phyloP scores from a whole-genome alignment of 495 filamentous ascomycete genomes.

The Talaromyces nanjingensis region DNA sequence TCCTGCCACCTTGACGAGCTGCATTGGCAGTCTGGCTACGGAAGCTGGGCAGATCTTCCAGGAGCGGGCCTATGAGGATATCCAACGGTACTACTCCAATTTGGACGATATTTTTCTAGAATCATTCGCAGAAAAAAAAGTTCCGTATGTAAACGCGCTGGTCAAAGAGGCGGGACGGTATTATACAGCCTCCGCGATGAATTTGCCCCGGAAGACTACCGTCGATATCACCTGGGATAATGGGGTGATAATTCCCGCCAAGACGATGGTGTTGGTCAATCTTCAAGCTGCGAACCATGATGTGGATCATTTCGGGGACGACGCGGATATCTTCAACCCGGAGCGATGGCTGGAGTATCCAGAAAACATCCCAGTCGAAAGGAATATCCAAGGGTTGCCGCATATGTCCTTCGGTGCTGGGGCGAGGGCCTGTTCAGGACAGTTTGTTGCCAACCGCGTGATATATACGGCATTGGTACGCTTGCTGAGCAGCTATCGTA shows the following conservation, averaged over 20 bases:
- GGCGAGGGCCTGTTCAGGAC: conserved; percentile 33
- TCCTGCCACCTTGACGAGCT: no score
- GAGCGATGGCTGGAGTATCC: conserved; percentile 30
- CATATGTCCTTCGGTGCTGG: conserved; percentile 41
- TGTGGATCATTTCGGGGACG: conserved; percentile 29
- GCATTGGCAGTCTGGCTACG: no score
- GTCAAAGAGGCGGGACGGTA: no score
- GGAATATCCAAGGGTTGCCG: conserved; percentile 17
- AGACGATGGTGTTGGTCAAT: conserved; percentile 41
- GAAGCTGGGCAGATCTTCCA: no score
- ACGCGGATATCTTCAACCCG: conserved; percentile 33
- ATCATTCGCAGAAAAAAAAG: no score
- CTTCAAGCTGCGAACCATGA: conserved; percentile 42
- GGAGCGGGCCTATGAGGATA: no score
- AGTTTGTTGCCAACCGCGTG: conserved; percentile 32
- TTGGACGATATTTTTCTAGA: no score
- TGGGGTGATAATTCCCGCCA: conserved; percentile 33
- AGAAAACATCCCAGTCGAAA: conserved; percentile 19
- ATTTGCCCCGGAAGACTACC: conserved; percentile 33
- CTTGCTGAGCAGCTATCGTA: conserved; percentile 28
- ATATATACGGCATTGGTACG: conserved; percentile 35
- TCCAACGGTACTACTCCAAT: no score
- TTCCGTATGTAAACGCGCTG: no score
- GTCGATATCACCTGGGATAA: conserved; percentile 33
- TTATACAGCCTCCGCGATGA: conserved; percentile 29